phyloP scores from a whole-genome alignment of 257 asterid genomes.

The Striga asiatica region DNA sequence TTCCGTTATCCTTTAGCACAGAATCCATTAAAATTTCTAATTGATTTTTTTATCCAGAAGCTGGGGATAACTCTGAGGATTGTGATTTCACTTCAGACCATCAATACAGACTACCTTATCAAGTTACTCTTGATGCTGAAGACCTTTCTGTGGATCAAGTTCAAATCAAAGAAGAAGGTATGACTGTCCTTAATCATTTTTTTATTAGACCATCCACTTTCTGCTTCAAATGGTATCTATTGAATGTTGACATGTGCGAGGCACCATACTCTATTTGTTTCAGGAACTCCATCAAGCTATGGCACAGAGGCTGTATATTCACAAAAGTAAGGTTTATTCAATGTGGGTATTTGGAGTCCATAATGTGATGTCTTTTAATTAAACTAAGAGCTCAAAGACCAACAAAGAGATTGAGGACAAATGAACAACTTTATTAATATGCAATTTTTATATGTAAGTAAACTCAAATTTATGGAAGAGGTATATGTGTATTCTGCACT shows the following conservation, averaged over 20 bases:
- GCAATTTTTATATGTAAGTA: constrained; percentile 2
- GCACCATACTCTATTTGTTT: constrained; percentile 20
- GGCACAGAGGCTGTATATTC: constrained; percentile 28
- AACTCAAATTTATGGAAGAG: background rate
- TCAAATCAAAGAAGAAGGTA: constrained; percentile 38
- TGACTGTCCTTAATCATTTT: constrained; percentile 18
- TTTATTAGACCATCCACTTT: constrained; percentile 12
- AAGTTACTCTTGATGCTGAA: constrained; percentile 20
- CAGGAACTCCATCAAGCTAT: constrained; percentile 41
- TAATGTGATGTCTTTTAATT: background rate
- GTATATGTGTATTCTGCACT: background rate
- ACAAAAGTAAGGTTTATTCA: constrained; percentile 40
- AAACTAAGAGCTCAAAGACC: background rate
- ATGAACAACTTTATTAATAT: background rate
- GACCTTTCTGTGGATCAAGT: constrained; percentile 21
- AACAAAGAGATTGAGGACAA: constrained; percentile 5
- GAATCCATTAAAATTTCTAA: background rate
- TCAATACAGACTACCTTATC: constrained; percentile 30
- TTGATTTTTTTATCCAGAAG: constrained; percentile 20
- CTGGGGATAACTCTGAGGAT: constrained; percentile 29
- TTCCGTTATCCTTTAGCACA: constrained; percentile 4
- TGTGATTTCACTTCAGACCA: constrained; percentile 18
- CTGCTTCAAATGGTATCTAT: constrained; percentile 13
- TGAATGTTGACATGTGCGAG: constrained; percentile 8
- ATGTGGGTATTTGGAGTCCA: constrained; percentile 9